Conservation (phyloP, 257 asterid genomes). For the Fraxinus quadrangulata region DNA sequence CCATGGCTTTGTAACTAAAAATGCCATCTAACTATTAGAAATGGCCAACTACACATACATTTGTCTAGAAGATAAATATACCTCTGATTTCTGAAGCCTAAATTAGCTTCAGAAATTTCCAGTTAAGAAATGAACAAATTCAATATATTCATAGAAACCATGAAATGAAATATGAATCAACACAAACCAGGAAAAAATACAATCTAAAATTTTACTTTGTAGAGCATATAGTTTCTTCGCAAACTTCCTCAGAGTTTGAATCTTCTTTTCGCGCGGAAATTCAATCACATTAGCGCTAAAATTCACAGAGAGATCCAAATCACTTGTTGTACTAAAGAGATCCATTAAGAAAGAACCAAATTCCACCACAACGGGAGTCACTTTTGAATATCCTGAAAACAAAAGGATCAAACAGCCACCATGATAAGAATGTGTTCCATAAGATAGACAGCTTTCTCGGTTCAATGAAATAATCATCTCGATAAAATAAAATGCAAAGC, state of each 20-base stretch:
- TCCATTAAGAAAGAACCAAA: constrained; percentile 95
- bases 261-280: constrained; percentile 72
- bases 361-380: constrained; percentile 71
- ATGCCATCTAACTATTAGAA: background rate
- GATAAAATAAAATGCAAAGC: constrained; percentile 14
- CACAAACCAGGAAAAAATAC: constrained; percentile 11
- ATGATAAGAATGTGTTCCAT: background rate
- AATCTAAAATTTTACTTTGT: constrained; percentile 54
- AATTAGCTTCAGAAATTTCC: background rate
- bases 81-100: background rate
- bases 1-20: background rate
- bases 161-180: background rate
- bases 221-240: constrained; percentile 69
- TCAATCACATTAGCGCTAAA: constrained; percentile 40
- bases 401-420: constrained; percentile 1
- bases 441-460: background rate
- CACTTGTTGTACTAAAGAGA: constrained; percentile 72
- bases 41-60: constrained; percentile 6
- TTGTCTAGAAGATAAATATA: background rate
- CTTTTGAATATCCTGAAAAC: constrained; percentile 53
- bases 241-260: constrained; percentile 71
- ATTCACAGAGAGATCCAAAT: constrained; percentile 84
- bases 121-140: constrained; percentile 13
- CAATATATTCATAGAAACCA: background rate
- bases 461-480: background rate